phyloP scores from a whole-genome alignment of 2,329 filamentous ascomycete species.

The Colletotrichum siamense region DNA sequence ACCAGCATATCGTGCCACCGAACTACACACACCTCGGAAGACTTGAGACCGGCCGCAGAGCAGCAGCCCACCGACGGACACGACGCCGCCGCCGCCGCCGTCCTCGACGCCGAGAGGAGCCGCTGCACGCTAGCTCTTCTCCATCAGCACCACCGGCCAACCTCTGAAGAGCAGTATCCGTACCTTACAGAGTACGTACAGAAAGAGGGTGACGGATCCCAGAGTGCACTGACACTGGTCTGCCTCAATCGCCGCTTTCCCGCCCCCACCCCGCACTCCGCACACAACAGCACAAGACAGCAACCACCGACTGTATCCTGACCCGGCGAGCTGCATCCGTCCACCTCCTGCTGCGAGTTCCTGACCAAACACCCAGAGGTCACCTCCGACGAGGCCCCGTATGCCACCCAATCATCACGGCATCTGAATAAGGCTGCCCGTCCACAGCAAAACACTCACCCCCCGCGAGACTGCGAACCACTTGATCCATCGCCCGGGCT shows the following conservation, averaged over 20 bases:
- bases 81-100: not conserved
- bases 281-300: slow-evolving; percentile 9
- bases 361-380: not conserved
- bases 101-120: not conserved
- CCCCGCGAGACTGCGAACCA: not conserved
- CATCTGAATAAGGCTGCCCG: slow-evolving; percentile 16
- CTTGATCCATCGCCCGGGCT: not conserved
- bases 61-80: slow-evolving; percentile 1
- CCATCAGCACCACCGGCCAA: not conserved
- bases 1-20: not conserved
- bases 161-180: not conserved
- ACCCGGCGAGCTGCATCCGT: slow-evolving; percentile 17
- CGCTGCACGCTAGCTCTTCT: not conserved
- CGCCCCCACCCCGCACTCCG: slow-evolving; percentile 20
- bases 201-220: not conserved
- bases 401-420: slow-evolving; percentile 16
- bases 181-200: slow-evolving; percentile 17
- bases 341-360: slow-evolving; percentile 3
- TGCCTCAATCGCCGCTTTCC: slow-evolving; percentile 8
- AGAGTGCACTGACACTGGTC: slow-evolving; percentile 10
- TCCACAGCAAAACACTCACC: not conserved
- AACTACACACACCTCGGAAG: not conserved
- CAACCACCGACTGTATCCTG: slow-evolving; percentile 3
- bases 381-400: slow-evolving; percentile 16
- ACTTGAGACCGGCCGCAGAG: slow-evolving; percentile 2